These are phyloP conservation scores for Eucalyptus curtisii DNA, from an alignment of 345 rosid species.

Conservation along the genomic window DNA sequence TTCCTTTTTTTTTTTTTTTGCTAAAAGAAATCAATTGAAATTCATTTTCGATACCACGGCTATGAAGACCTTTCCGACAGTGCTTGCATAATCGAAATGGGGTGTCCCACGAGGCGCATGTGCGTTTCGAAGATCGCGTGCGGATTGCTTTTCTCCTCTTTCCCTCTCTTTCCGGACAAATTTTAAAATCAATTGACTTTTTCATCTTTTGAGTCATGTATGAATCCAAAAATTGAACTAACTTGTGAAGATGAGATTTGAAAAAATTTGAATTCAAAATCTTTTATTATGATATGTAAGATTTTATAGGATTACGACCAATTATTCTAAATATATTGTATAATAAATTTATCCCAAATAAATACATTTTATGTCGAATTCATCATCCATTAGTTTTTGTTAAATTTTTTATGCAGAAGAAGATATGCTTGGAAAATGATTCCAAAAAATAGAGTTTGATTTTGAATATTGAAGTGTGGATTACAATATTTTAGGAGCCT, in stretches of 20 bases:
- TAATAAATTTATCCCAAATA: too few relatives aligned
- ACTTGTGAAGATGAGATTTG: rapidly evolving
- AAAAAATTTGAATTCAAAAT: neutral
- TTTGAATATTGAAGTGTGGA: too few relatives aligned
- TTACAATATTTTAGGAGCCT: rapidly evolving
- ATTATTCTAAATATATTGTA: too few relatives aligned
- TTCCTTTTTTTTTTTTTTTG: too few relatives aligned
- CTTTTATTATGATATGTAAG: too few relatives aligned
- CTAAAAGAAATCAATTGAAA: neutral
- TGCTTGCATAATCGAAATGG: neutral
- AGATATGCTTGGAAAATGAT: too few relatives aligned
- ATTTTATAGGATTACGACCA: too few relatives aligned
- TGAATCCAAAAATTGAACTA: neutral
- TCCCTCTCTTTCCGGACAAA: neutral
- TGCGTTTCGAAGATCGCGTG: neutral
- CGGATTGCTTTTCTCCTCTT: neutral
- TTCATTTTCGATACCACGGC: neutral
- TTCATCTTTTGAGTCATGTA: neutral
- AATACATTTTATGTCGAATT: too few relatives aligned
- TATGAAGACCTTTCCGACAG: neutral
- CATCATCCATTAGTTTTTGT: too few relatives aligned
- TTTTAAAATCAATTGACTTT: neutral
- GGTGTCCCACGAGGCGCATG: neutral
- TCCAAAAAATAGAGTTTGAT: too few relatives aligned
- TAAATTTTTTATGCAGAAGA: too few relatives aligned